phyloP scores from a whole-genome alignment of 164 flowering plant species.

The Platanus orientalis region DNA sequence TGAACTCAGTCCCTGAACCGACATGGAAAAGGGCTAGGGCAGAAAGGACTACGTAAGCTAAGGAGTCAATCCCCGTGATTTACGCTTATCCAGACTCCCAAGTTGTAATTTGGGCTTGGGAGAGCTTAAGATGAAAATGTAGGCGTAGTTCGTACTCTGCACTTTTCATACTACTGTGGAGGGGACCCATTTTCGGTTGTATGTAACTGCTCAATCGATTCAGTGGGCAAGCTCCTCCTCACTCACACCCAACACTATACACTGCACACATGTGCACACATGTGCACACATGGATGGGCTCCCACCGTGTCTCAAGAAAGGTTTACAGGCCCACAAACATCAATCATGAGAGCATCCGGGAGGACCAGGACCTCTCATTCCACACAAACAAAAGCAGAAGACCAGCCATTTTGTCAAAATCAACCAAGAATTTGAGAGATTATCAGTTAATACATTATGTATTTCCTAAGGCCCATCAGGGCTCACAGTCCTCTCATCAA shows the following conservation, averaged over 20 bases:
- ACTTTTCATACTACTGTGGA: background rate
- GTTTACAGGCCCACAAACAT: constrained; percentile 14
- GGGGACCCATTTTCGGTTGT: background rate
- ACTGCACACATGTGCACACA: constrained; percentile 25
- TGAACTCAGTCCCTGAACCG: too few species aligned
- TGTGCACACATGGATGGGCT: constrained; percentile 34
- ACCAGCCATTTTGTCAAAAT: too few species aligned
- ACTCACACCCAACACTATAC: background rate
- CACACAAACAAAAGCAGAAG: too few species aligned
- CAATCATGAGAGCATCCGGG: constrained; percentile 15
- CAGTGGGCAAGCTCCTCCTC: background rate
- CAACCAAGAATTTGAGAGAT: too few species aligned
- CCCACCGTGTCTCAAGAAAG: constrained; percentile 20
- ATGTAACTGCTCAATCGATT: background rate
- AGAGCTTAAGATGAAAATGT: background rate
- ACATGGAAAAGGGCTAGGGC: too few species aligned
- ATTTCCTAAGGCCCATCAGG: too few species aligned
- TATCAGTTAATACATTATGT: too few species aligned
- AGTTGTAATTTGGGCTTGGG: background rate
- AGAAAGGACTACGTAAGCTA: background rate
- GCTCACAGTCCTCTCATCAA: too few species aligned
- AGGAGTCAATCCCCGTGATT: constrained; percentile 23
- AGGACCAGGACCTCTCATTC: background rate
- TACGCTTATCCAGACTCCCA: constrained; percentile 14
- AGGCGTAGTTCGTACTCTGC: background rate